Evolutionary conservation across 2,329 filamentous ascomycete genomes (phyloP).

Genomic region (Trichophyton verrucosum): DNA sequence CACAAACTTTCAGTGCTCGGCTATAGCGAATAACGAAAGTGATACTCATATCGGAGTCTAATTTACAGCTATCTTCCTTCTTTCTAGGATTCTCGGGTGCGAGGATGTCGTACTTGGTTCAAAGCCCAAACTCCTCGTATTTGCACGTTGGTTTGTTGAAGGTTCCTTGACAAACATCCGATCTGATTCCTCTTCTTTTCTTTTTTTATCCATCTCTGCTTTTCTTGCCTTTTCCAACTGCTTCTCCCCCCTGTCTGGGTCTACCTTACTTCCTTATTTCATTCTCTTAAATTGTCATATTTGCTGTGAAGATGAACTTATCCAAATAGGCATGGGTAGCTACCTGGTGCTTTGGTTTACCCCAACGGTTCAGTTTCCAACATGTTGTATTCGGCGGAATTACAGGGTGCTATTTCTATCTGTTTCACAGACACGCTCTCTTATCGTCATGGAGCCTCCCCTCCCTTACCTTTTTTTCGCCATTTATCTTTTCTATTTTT

Average conservation of each 20-base stretch:
- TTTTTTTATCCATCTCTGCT: slow-evolving; percentile 16
- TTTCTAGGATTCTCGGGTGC: slow-evolving; percentile 18
- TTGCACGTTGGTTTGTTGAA: slow-evolving; percentile 19
- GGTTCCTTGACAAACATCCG: slow-evolving; percentile 12
- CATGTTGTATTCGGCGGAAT: neutral
- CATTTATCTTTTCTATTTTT: neutral
- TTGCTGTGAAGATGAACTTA: slow-evolving; percentile 19
- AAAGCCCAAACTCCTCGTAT: slow-evolving; percentile 15
- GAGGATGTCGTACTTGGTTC: slow-evolving; percentile 16
- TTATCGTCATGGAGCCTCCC: neutral
- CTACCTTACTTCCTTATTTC: slow-evolving; percentile 15
- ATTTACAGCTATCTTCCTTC: slow-evolving; percentile 16
- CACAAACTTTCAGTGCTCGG: neutral
- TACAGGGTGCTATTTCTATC: neutral
- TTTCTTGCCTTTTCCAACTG: slow-evolving; percentile 18
- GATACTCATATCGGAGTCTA: slow-evolving; percentile 13
- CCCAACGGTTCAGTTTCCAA: slow-evolving; percentile 7
- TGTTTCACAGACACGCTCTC: neutral
- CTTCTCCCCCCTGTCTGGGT: slow-evolving; percentile 12
- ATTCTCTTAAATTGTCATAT: slow-evolving; percentile 21
- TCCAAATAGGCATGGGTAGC: slow-evolving; percentile 16
- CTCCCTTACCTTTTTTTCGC: neutral
- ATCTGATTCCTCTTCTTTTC: slow-evolving; percentile 13
- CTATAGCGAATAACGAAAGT: neutral
- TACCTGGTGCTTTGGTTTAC: slow-evolving; percentile 21